Evolutionary conservation across 305 asterid species (phyloP).

Genomic region (Fraxinus dipetala): DNA sequence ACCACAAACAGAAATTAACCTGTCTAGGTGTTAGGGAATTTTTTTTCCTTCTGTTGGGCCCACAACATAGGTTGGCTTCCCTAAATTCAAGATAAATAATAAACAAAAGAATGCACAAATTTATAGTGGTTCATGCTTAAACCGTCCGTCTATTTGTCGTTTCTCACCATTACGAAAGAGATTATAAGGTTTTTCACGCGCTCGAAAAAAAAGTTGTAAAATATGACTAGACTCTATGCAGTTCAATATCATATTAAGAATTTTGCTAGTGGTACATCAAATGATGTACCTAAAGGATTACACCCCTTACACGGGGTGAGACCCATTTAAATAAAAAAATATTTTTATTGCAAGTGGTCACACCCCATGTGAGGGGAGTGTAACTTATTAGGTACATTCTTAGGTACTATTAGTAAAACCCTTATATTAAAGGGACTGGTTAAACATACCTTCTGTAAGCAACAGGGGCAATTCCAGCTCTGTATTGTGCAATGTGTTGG

Average conservation of each 20-base stretch:
- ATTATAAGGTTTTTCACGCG: background rate
- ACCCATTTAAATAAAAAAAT: too few species aligned
- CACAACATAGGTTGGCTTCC: background rate
- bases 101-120: background rate
- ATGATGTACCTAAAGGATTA: too few species aligned
- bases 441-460: conserved; percentile 60
- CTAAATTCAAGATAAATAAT: background rate
- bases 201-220: background rate
- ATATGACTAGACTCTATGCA: background rate
- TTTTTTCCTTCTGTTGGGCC: background rate
- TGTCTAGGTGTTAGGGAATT: background rate
- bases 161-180: background rate
- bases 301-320: too few species aligned
- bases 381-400: too few species aligned
- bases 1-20: background rate
- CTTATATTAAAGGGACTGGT: background rate
- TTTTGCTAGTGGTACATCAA: too few species aligned
- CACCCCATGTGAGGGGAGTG: too few species aligned
- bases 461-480: conserved; percentile 86
- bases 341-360: too few species aligned
- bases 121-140: background rate
- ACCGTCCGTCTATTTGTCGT: background rate
- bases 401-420: too few species aligned
- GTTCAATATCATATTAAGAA: background rate
- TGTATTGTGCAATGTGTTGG: conserved; percentile 79